These are phyloP conservation scores for Aspergillus tubingensis DNA, from an alignment of 2,329 filamentous ascomycete species.

Conservation along the genomic window DNA sequence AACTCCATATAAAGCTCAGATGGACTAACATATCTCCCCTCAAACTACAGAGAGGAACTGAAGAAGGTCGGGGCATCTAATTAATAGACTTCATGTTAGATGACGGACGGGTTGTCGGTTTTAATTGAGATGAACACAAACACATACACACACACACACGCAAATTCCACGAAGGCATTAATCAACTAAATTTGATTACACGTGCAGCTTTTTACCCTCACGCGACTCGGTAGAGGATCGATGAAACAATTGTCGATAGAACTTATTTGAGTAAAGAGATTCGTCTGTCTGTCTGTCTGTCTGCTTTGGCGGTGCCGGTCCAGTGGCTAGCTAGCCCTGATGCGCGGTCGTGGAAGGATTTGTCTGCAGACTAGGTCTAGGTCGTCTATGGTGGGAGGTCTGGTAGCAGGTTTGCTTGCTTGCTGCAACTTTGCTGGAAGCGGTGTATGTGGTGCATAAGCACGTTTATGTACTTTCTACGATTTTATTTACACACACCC, in stretches of 20 bases:
- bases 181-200: background rate
- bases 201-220: background rate
- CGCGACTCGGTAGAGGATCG: background rate
- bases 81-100: conserved; percentile 47
- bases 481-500: background rate
- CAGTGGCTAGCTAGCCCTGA: background rate
- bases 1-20: background rate
- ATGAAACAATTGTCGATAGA: background rate
- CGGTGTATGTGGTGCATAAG: background rate
- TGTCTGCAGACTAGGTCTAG: background rate
- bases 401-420: background rate
- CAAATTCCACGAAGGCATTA: background rate
- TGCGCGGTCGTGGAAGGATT: background rate
- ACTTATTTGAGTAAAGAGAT: background rate
- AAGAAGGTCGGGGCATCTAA: conserved; percentile 87
- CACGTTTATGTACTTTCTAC: background rate
- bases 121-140: background rate
- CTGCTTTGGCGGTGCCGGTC: background rate
- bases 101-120: background rate
- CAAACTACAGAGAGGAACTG: conserved; percentile 63
- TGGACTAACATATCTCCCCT: conserved; percentile 5
- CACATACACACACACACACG: background rate
- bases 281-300: background rate
- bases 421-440: background rate
- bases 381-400: background rate